Percentiles rank a stretch among this genome's conserved stretches.
These are phyloP conservation scores for Casaregolazyma lundiana DNA, from an alignment of 1,139 yeast species.

Conservation along the genomic window DNA sequence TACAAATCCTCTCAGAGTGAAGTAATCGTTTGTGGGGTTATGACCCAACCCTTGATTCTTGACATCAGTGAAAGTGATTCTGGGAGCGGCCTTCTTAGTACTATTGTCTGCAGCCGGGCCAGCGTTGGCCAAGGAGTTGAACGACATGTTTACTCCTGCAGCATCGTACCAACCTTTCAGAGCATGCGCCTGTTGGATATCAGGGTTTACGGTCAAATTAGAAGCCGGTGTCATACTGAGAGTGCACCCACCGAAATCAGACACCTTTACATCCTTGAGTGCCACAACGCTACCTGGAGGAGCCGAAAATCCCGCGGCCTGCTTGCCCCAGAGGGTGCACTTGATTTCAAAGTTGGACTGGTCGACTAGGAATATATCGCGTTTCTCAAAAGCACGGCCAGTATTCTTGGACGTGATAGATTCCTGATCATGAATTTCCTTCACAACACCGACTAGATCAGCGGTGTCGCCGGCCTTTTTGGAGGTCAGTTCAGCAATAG, in stretches of 20 bases:
- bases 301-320: constrained; percentile 66
- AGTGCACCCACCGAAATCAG: constrained; percentile 85
- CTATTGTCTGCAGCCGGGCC: constrained; percentile 29
- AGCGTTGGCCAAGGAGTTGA: constrained; percentile 39
- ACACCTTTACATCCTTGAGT: constrained; percentile 82
- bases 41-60: constrained; percentile 67
- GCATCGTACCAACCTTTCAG: constrained; percentile 95
- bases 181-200: constrained; percentile 77
- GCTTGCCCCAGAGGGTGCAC: constrained; percentile 87
- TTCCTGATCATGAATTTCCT: constrained; percentile 66
- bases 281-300: constrained; percentile 89
- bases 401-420: constrained; percentile 89
- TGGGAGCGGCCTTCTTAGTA: constrained; percentile 34
- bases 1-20: constrained; percentile 68
- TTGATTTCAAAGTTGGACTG: constrained; percentile 71
- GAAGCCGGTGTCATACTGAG: constrained; percentile 80
- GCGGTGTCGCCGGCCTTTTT: constrained; percentile 58
- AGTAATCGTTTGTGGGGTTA: constrained; percentile 67
- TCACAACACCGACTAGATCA: constrained; percentile 84
- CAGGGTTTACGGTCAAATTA: constrained; percentile 74
- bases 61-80: constrained; percentile 60
- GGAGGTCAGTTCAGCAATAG: constrained; percentile 60
- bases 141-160: constrained; percentile 63
- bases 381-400: constrained; percentile 86
- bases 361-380: constrained; percentile 84